Conservation (phyloP, 1,284 basidiomycete species). For the Lignosus rhinocerotis region DNA sequence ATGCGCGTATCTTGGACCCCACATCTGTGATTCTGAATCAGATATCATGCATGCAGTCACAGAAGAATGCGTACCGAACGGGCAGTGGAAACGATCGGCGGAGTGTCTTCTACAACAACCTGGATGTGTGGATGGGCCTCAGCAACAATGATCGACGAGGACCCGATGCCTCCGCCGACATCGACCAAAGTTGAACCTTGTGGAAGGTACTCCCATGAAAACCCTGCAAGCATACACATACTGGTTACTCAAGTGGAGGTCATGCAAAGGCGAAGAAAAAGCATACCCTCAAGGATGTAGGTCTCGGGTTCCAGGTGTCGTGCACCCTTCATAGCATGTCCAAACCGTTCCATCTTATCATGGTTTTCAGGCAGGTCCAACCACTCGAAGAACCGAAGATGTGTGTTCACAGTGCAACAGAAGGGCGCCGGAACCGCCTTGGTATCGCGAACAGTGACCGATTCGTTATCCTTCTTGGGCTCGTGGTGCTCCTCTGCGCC, state of each 20-base stretch:
- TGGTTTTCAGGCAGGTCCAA: slow-evolving; percentile 27
- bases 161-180: slow-evolving; percentile 75
- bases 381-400: slow-evolving; percentile 26
- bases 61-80: too few relatives aligned
- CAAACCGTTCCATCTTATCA: slow-evolving; percentile 23
- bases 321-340: slow-evolving; percentile 28
- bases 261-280: background rate
- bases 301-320: slow-evolving; percentile 23
- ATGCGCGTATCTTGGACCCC: too few relatives aligned
- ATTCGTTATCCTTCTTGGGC: too few relatives aligned
- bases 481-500: too few relatives aligned
- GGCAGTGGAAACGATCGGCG: too few relatives aligned
- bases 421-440: slow-evolving; percentile 25
- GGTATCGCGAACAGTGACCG: too few relatives aligned
- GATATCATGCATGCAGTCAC: too few relatives aligned
- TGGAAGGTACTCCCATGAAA: slow-evolving; percentile 60
- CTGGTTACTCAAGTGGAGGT: background rate
- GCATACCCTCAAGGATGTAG: slow-evolving; percentile 22
- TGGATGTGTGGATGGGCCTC: slow-evolving; percentile 51
- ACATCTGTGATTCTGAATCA: background rate
- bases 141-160: slow-evolving; percentile 65
- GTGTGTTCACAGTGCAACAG: slow-evolving; percentile 26
- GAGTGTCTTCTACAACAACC: slow-evolving; percentile 66
- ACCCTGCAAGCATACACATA: slow-evolving; percentile 41
- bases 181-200: slow-evolving; percentile 56